Percentiles rank a stretch among this genome's conserved stretches.
Conservation (phyloP, 176 grass and related monocot genomes). For the Ampelocalamus luodianensis region DNA sequence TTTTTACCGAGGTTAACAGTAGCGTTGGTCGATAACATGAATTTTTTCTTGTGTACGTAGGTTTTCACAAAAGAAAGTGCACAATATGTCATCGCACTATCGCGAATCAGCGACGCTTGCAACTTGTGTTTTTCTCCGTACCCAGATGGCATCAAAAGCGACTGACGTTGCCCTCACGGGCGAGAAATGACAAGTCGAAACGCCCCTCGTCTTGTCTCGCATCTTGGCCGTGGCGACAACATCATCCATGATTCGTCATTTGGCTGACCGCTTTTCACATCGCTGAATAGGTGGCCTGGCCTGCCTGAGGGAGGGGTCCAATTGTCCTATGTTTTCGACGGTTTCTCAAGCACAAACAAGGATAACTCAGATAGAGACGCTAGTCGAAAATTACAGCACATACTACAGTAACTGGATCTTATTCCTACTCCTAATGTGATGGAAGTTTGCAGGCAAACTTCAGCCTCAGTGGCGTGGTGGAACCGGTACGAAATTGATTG, state of each 20-base stretch:
- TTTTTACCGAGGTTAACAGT: no score
- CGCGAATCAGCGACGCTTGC: no score
- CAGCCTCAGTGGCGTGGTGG: not conserved
- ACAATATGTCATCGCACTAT: no score
- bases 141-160: not conserved
- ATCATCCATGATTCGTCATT: not conserved
- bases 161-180: constrained; percentile 37
- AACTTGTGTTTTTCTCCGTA: not conserved
- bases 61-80: no score
- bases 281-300: not conserved
- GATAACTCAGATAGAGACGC: not conserved
- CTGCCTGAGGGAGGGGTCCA: not conserved
- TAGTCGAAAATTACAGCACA: not conserved
- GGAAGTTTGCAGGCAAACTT: not conserved
- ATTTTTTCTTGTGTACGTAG: no score
- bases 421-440: not conserved
- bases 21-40: no score
- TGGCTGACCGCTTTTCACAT: not conserved
- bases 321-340: constrained; percentile 16
- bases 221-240: constrained; percentile 13
- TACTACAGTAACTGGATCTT: not conserved
- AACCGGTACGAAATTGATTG: no score
- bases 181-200: constrained; percentile 29
- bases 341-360: not conserved
- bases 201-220: not conserved